Percentiles rank a stretch among this genome's conserved stretches.
These are phyloP conservation scores for Starmerella apis DNA, from an alignment of 805 yeast genomes.

Conservation along the genomic window DNA sequence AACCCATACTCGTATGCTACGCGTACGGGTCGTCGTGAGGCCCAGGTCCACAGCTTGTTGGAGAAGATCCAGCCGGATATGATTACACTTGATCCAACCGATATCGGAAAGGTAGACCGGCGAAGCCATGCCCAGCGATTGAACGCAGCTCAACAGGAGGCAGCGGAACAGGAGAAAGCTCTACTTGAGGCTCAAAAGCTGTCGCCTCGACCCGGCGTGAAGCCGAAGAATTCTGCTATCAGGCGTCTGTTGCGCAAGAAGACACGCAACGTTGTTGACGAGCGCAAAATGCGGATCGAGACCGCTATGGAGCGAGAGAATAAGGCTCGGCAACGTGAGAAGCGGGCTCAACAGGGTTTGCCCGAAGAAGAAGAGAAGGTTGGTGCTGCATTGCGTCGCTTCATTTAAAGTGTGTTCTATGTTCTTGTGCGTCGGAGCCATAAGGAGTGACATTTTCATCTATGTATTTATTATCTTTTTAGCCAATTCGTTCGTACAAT, in stretches of 20 bases:
- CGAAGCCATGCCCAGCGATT: slow-evolving; percentile 54
- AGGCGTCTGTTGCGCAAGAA: slow-evolving; percentile 74
- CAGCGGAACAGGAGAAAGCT: slow-evolving; percentile 33
- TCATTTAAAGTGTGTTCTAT: slow-evolving; percentile 14
- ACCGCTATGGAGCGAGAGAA: slow-evolving; percentile 66
- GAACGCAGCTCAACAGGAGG: slow-evolving; percentile 41
- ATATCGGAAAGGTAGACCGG: slow-evolving; percentile 73
- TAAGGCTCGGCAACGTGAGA: slow-evolving; percentile 24
- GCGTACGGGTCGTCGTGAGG: slow-evolving; percentile 83
- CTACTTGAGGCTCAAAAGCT: slow-evolving; percentile 44
- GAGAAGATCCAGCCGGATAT: slow-evolving; percentile 88
- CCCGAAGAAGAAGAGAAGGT: slow-evolving; percentile 20
- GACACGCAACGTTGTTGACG: slow-evolving; percentile 74
- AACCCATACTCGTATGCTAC: slow-evolving; percentile 92
- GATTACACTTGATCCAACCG: slow-evolving; percentile 79
- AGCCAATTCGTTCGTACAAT: slow-evolving; percentile 7
- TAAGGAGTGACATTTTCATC: no score
- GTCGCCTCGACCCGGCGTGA: slow-evolving; percentile 54
- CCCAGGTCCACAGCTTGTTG: slow-evolving; percentile 73
- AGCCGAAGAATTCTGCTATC: slow-evolving; percentile 73
- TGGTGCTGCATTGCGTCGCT: slow-evolving; percentile 26
- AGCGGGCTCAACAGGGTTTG: slow-evolving; percentile 18
- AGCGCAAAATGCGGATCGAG: slow-evolving; percentile 69
- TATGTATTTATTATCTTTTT: neutral
- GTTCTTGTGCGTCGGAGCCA: no score